A percentile compares a stretch with the other conserved stretches of the same genome.
phyloP scores from a whole-genome alignment of 2,329 filamentous ascomycete species.

The Monosporascus ibericus region DNA sequence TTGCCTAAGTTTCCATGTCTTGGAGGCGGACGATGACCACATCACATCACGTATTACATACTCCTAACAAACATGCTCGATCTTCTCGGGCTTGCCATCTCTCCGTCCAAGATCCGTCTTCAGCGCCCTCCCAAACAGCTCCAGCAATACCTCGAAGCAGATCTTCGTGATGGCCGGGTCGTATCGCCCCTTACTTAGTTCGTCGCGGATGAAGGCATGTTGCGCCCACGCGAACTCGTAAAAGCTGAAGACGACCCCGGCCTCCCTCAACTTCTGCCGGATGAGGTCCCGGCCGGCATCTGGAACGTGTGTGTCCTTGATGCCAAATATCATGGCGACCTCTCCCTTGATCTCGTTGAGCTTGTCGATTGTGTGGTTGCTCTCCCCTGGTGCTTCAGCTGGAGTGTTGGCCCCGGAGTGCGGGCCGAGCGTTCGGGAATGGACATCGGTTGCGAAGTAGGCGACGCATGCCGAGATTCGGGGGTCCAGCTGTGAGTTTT shows the following conservation, averaged over 20 bases:
- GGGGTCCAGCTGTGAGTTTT: slow-evolving; percentile 53
- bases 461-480: slow-evolving; percentile 72
- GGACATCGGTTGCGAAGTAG: slow-evolving; percentile 92
- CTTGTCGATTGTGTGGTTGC: slow-evolving; percentile 46
- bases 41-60: neutral
- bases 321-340: slow-evolving; percentile 83
- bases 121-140: slow-evolving; percentile 73
- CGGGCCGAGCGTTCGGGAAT: slow-evolving; percentile 68
- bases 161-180: slow-evolving; percentile 81
- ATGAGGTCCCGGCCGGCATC: slow-evolving; percentile 78
- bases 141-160: slow-evolving; percentile 85
- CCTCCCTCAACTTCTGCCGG: slow-evolving; percentile 71
- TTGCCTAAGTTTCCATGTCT: no score
- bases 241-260: slow-evolving; percentile 69
- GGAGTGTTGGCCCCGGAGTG: slow-evolving; percentile 42
- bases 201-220: slow-evolving; percentile 90
- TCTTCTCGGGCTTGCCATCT: slow-evolving; percentile 52
- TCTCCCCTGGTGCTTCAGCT: slow-evolving; percentile 28
- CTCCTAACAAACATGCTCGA: slow-evolving; percentile 66
- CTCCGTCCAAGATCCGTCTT: slow-evolving; percentile 71
- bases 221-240: slow-evolving; percentile 92
- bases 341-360: slow-evolving; percentile 68
- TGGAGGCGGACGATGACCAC: no score
- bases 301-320: slow-evolving; percentile 86
- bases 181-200: slow-evolving; percentile 88